phyloP scores from a whole-genome alignment of 2,329 filamentous ascomycete species.

The Ambrosiella beaveri region DNA sequence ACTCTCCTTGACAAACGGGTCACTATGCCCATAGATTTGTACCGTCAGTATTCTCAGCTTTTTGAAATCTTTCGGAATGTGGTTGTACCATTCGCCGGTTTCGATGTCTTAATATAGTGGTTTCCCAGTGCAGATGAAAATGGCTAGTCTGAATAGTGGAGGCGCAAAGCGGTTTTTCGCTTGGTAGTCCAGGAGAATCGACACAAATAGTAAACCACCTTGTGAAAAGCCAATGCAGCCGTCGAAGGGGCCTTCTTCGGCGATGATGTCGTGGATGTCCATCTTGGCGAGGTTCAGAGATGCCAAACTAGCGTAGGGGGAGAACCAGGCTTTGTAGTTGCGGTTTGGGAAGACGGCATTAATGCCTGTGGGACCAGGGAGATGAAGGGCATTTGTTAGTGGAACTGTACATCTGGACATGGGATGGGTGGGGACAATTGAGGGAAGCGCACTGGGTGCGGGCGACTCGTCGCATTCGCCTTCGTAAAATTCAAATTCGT shows the following conservation, averaged over 20 bases:
- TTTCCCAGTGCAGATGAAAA: slow-evolving; percentile 6
- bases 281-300: slow-evolving; percentile 3
- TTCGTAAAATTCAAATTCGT: too few relatives aligned
- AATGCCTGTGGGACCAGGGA: too few relatives aligned
- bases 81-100: background rate
- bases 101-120: background rate
- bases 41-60: slow-evolving; percentile 6
- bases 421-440: too few relatives aligned
- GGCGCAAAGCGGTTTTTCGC: background rate
- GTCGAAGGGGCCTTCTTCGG: slow-evolving; percentile 15
- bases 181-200: slow-evolving; percentile 2
- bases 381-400: too few relatives aligned
- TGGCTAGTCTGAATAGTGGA: slow-evolving; percentile 2
- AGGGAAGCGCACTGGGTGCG: too few relatives aligned
- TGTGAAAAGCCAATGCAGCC: slow-evolving; percentile 16
- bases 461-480: too few relatives aligned
- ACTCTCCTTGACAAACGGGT: background rate
- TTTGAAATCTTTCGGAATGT: background rate
- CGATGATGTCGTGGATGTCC: slow-evolving; percentile 8
- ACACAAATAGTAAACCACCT: slow-evolving; percentile 10
- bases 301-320: background rate
- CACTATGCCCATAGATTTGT: slow-evolving; percentile 1
- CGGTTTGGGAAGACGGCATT: background rate
- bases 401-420: too few relatives aligned
- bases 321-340: slow-evolving; percentile 7